Conservation (phyloP, 371 early-diverging fungal species). For the Mucor ambiguus region DNA sequence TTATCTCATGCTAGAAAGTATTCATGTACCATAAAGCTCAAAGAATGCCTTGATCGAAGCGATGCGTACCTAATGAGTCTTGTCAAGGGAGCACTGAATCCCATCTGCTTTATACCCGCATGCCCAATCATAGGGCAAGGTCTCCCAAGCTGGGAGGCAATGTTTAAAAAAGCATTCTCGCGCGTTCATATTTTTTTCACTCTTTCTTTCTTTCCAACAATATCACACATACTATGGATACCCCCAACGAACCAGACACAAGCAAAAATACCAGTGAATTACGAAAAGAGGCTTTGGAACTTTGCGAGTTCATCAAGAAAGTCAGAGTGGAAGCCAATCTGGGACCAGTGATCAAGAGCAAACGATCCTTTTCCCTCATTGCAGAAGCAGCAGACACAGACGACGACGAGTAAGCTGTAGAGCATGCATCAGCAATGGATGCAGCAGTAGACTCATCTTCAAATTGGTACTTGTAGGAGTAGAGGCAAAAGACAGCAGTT, state of each 20-base stretch:
- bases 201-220: not conserved
- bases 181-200: too few relatives aligned
- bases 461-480: not conserved
- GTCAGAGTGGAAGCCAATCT: not conserved
- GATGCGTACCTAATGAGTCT: too few relatives aligned
- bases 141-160: too few relatives aligned
- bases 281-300: not conserved
- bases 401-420: not conserved
- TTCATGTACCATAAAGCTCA: too few relatives aligned
- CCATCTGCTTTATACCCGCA: too few relatives aligned
- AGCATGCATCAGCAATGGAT: too few relatives aligned
- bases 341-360: not conserved
- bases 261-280: not conserved
- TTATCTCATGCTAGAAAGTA: too few relatives aligned
- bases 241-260: not conserved
- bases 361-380: not conserved
- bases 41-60: too few relatives aligned
- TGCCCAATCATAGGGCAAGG: too few relatives aligned
- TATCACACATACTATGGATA: not conserved
- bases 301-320: not conserved
- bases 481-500: not conserved
- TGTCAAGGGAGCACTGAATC: too few relatives aligned
- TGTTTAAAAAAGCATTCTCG: too few relatives aligned
- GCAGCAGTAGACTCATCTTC: not conserved
- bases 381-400: not conserved